Evolutionary conservation across 768 basidiomycete genomes (phyloP).

Genomic region (Termitomyces heimii): DNA sequence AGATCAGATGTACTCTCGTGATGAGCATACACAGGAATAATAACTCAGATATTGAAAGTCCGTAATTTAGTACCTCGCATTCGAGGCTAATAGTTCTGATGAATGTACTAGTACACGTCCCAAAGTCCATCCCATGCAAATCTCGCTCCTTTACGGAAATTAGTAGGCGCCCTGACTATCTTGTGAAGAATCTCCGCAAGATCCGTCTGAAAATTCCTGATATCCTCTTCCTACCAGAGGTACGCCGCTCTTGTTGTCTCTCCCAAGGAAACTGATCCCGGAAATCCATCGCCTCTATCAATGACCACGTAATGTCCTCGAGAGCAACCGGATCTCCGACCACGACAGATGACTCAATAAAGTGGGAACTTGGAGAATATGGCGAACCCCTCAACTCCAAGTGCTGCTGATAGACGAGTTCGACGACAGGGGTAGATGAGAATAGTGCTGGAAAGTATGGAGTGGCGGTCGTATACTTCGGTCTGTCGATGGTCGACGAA

Average conservation of each 20-base stretch:
- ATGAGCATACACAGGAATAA: not conserved
- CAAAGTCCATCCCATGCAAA: not conserved
- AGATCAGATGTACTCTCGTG: not conserved
- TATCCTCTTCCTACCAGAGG: not conserved
- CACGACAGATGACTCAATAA: not conserved
- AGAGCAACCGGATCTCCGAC: not conserved
- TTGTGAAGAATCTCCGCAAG: slow-evolving; percentile 4
- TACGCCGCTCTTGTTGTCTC: not conserved
- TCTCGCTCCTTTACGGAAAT: not conserved
- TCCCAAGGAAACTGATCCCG: slow-evolving; percentile 12
- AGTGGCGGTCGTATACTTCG: not conserved
- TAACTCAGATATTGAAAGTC: not conserved
- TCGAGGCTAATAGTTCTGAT: not conserved
- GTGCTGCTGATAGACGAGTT: not conserved
- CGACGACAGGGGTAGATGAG: not conserved
- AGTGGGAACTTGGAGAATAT: not conserved
- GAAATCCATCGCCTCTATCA: slow-evolving; percentile 24
- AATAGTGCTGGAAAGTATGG: slow-evolving; percentile 4
- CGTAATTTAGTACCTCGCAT: not conserved
- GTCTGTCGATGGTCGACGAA: not conserved
- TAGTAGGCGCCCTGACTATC: not conserved
- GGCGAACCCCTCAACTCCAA: not conserved
- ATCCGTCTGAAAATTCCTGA: not conserved
- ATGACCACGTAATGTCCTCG: slow-evolving; percentile 22
- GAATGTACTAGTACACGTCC: not conserved